Conservation (phyloP, 345 rosid species). For the Citrus maxima region DNA sequence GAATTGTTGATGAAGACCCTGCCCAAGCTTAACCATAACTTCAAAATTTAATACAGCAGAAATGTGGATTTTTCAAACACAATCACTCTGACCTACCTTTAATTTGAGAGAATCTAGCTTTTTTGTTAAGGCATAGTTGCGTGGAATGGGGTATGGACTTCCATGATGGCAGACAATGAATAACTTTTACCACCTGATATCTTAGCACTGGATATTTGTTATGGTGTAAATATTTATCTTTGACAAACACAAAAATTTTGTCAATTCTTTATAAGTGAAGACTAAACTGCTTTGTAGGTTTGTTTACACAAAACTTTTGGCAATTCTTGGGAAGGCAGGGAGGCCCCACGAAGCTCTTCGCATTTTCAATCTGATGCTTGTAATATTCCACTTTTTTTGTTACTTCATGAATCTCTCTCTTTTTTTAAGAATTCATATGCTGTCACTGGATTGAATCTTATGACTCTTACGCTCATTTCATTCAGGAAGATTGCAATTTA, state of each 20-base stretch:
- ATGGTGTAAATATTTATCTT: neutral
- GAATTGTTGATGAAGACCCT: neutral
- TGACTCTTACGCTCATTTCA: conserved; percentile 25
- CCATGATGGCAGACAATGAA: neutral
- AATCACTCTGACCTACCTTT: neutral
- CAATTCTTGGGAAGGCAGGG: conserved; percentile 70
- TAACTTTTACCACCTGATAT: neutral
- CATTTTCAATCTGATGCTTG: conserved; percentile 74
- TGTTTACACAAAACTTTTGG: conserved; percentile 88
- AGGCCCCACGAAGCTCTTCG: conserved; percentile 71
- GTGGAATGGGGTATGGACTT: neutral
- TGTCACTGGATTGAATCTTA: conserved; percentile 32
- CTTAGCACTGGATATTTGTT: neutral
- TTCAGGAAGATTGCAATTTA: conserved; percentile 65
- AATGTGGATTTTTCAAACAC: neutral
- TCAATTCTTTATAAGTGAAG: neutral
- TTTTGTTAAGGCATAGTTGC: neutral
- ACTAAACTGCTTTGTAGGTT: conserved; percentile 50
- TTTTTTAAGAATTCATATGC: conserved; percentile 1
- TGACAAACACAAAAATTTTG: neutral
- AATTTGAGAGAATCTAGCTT: neutral
- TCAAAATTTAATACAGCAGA: neutral
- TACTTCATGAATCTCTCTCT: neutral
- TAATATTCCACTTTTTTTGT: conserved; percentile 33
- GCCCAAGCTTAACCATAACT: too few species aligned